phyloP scores from a whole-genome alignment of 2,329 filamentous ascomycete species.

The Elsinoe australis region DNA sequence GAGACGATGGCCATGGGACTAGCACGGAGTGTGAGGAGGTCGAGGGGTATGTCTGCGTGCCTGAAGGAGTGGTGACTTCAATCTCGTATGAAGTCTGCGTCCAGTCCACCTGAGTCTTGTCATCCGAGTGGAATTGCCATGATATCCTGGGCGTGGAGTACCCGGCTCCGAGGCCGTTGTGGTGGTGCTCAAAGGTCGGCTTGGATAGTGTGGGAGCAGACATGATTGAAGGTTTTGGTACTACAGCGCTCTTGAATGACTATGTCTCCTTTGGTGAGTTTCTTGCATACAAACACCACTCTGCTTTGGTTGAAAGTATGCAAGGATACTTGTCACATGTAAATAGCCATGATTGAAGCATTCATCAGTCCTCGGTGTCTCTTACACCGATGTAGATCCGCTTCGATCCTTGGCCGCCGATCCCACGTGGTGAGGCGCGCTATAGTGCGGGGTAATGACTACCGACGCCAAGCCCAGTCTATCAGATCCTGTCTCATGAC shows the following conservation, averaged over 20 bases:
- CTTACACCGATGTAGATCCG: neutral
- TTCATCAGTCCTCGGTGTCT: neutral
- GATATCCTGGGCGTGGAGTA: constrained; percentile 17
- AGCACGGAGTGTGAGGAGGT: constrained; percentile 16
- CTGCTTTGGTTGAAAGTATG: too few relatives aligned
- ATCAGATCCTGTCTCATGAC: constrained; percentile 4
- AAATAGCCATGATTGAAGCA: neutral
- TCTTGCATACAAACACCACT: too few relatives aligned
- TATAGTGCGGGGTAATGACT: neutral
- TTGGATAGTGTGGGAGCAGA: neutral
- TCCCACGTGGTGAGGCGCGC: neutral
- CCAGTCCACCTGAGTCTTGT: neutral
- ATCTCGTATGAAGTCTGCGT: constrained; percentile 16
- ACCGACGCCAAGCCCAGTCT: neutral
- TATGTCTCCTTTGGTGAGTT: too few relatives aligned
- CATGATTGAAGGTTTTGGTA: neutral
- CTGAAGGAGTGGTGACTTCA: constrained; percentile 16
- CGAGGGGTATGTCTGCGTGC: constrained; percentile 1
- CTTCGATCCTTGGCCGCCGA: neutral
- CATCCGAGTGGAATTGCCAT: constrained; percentile 7
- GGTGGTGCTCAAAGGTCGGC: constrained; percentile 9
- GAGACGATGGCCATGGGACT: constrained; percentile 17
- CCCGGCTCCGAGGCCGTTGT: neutral
- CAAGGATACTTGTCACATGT: neutral
- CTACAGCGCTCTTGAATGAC: too few relatives aligned